These are phyloP conservation scores for Oryza nivara DNA, from an alignment of 176 grass and related monocot genomes.

Conservation along the genomic window DNA sequence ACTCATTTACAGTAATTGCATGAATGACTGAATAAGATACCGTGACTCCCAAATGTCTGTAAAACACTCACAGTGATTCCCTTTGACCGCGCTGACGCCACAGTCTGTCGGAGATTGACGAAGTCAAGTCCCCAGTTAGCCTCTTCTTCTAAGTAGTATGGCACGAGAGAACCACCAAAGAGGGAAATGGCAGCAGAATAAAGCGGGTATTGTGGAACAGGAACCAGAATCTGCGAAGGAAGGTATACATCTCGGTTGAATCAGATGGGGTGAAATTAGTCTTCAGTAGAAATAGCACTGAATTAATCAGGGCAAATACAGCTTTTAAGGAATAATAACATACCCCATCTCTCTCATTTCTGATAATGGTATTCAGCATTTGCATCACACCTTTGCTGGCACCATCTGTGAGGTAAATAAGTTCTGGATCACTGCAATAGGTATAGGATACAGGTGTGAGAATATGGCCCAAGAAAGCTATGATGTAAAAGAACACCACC, in stretches of 20 bases:
- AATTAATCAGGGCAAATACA: neutral
- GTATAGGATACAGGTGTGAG: slow-evolving; percentile 14
- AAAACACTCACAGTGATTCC: slow-evolving; percentile 82
- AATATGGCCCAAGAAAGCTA: neutral
- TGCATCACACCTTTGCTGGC: slow-evolving; percentile 99
- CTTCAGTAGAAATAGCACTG: slow-evolving; percentile 13
- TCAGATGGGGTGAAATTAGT: neutral
- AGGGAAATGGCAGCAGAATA: slow-evolving; percentile 95
- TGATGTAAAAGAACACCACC: neutral
- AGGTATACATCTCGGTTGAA: slow-evolving; percentile 7
- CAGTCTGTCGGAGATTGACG: slow-evolving; percentile 57
- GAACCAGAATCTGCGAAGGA: slow-evolving; percentile 85
- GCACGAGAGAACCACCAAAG: slow-evolving; percentile 85
- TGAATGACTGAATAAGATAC: slow-evolving; percentile 10
- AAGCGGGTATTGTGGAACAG: slow-evolving; percentile 97
- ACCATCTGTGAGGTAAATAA: slow-evolving; percentile 93
- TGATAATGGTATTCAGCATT: slow-evolving; percentile 80
- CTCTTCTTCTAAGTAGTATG: slow-evolving; percentile 96
- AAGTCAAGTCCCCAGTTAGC: slow-evolving; percentile 94
- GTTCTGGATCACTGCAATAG: slow-evolving; percentile 85
- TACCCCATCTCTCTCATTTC: slow-evolving; percentile 91
- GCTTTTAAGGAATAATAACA: slow-evolving; percentile 21
- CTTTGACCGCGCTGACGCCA: slow-evolving; percentile 68
- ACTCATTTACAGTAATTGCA: neutral
- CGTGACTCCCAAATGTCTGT: neutral